Percentiles rank a stretch among this genome's conserved stretches.
Evolutionary conservation across 306 rosid genomes (phyloP).

Genomic region (Sesbania bispinosa): DNA sequence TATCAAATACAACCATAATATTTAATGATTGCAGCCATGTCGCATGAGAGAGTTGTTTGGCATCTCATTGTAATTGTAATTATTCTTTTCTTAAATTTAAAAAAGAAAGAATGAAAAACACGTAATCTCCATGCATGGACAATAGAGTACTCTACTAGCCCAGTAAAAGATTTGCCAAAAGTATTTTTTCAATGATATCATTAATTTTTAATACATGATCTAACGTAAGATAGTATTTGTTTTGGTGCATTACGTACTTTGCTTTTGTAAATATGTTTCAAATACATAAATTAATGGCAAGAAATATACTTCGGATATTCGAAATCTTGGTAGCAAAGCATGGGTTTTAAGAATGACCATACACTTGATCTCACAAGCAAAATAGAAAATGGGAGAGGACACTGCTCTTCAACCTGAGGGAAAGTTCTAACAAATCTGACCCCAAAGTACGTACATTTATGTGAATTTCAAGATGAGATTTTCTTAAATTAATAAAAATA

Average conservation of each 20-base stretch:
- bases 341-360: no score
- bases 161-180: conserved; percentile 11
- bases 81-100: conserved; percentile 11
- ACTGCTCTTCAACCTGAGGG: no score
- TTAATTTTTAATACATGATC: not conserved
- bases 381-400: no score
- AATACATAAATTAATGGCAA: no score
- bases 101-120: conserved; percentile 31
- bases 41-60: conserved; percentile 56
- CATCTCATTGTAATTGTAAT: conserved; percentile 31
- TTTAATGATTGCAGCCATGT: conserved; percentile 61
- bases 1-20: conserved; percentile 37
- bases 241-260: conserved; percentile 11
- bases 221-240: conserved; percentile 18
- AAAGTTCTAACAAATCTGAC: no score
- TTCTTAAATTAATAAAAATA: no score
- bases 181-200: not conserved
- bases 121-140: conserved; percentile 44
- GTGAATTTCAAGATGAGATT: no score
- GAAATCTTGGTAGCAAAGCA: no score
- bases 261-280: no score
- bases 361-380: no score
- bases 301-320: no score
- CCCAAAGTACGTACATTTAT: no score
- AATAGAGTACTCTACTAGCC: conserved; percentile 23